Percentiles rank a stretch among this genome's conserved stretches.
Conservation (phyloP, 108 stramenopile species). For the Schizochytrium sp. region DNA sequence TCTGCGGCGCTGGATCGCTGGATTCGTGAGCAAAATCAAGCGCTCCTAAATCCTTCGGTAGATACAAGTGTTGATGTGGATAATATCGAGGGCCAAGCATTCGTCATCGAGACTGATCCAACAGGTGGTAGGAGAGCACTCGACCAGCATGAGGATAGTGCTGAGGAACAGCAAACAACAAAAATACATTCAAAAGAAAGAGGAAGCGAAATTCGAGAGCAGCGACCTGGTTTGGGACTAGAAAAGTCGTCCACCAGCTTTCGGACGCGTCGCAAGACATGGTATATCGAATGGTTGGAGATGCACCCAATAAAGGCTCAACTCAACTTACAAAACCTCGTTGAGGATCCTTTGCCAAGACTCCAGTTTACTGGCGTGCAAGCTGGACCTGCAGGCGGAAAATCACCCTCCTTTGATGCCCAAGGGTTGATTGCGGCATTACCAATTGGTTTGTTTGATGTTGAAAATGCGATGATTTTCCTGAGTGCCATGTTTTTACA, state of each 20-base stretch:
- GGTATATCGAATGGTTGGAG: constrained; percentile 14
- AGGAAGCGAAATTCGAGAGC: too few species aligned
- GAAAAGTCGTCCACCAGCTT: too few species aligned
- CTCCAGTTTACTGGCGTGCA: neutral
- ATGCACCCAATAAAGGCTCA: constrained; percentile 23
- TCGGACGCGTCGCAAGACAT: neutral
- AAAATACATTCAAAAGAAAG: too few species aligned
- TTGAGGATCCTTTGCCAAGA: neutral
- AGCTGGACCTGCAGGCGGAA: neutral
- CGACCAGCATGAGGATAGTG: too few species aligned
- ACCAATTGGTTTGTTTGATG: neutral
- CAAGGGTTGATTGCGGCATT: neutral
- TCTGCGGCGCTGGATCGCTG: constrained; percentile 24
- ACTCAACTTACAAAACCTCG: neutral
- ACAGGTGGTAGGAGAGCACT: too few species aligned
- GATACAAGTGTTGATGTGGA: neutral
- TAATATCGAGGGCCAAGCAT: neutral
- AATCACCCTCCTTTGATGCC: neutral
- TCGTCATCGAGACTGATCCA: neutral
- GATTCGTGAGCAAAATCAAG: neutral
- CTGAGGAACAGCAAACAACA: too few species aligned
- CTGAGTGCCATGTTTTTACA: constrained; percentile 44
- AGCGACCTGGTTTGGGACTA: too few species aligned
- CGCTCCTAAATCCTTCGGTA: neutral
- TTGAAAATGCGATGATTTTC: constrained; percentile 33